phyloP scores from a whole-genome alignment of 2,329 filamentous ascomycete genomes.

The Dactylellina leptospora region DNA sequence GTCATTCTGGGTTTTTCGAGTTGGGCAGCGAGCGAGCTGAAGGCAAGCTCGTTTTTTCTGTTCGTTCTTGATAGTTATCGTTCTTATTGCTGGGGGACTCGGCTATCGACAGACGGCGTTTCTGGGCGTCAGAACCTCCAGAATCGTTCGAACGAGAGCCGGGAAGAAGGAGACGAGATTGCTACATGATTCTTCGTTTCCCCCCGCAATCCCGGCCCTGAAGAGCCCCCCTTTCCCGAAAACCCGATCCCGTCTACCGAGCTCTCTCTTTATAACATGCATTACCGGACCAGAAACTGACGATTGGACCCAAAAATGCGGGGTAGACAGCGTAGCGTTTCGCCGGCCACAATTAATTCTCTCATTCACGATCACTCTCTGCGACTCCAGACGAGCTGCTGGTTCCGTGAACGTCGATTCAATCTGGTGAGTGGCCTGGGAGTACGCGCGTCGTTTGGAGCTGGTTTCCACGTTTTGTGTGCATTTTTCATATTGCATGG shows the following conservation, averaged over 20 bases:
- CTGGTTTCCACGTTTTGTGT: conserved; percentile 10
- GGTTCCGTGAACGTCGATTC: conserved; percentile 53
- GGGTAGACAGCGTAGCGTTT: conserved; percentile 39
- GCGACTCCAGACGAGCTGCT: conserved; percentile 39
- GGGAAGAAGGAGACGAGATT: neutral
- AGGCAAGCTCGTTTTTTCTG: conserved; percentile 2
- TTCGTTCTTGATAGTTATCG: neutral
- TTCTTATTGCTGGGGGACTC: conserved; percentile 7
- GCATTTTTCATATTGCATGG: conserved; percentile 1
- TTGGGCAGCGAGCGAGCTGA: neutral
- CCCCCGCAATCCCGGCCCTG: neutral
- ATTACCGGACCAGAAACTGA: conserved; percentile 40
- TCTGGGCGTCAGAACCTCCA: neutral
- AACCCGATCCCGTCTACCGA: conserved; percentile 4
- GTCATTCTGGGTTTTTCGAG: neutral
- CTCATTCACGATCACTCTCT: conserved; percentile 48
- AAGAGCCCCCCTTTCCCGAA: conserved; percentile 1
- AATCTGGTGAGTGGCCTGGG: conserved; percentile 43
- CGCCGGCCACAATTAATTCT: conserved; percentile 39
- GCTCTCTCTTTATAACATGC: conserved; percentile 6
- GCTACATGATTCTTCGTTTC: neutral
- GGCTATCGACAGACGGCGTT: conserved; percentile 15
- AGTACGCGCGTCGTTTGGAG: conserved; percentile 39
- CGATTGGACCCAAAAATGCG: conserved; percentile 53
- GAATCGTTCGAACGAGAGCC: neutral